Percentiles rank a stretch among this genome's conserved stretches.
Conservation (phyloP, 1,284 basidiomycete genomes). For the Coniferiporia sulphurascens region DNA sequence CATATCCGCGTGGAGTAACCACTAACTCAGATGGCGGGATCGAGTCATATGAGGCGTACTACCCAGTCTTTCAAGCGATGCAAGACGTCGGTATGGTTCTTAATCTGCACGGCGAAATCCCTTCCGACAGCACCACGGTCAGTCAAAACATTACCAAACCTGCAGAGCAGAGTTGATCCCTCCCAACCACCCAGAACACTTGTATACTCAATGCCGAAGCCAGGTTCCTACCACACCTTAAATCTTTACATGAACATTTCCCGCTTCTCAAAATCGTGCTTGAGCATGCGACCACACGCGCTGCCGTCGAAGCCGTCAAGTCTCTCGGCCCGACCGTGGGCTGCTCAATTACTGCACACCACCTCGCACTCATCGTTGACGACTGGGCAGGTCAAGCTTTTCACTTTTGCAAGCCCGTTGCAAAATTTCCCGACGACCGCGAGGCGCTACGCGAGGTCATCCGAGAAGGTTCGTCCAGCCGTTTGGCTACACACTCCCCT, state of each 20-base stretch:
- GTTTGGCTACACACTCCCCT: too few relatives aligned
- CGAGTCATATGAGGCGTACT: slow-evolving; percentile 93
- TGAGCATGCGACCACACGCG: slow-evolving; percentile 97
- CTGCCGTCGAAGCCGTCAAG: slow-evolving; percentile 90
- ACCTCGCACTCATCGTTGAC: slow-evolving; percentile 92
- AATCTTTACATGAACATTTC: slow-evolving; percentile 79
- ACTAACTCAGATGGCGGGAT: slow-evolving; percentile 97
- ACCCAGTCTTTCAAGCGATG: slow-evolving; percentile 94
- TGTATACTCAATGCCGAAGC: slow-evolving; percentile 95
- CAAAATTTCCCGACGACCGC: slow-evolving; percentile 93
- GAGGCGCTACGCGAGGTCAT: slow-evolving; percentile 81
- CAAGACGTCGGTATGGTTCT: slow-evolving; percentile 90
- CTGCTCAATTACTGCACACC: slow-evolving; percentile 97
- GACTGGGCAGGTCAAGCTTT: slow-evolving; percentile 96
- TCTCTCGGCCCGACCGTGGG: slow-evolving; percentile 84
- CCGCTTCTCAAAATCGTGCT: slow-evolving; percentile 95
- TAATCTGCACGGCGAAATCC: slow-evolving; percentile 96
- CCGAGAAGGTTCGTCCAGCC: slow-evolving; percentile 53
- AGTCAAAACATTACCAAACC: slow-evolving; percentile 26
- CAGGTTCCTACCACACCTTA: slow-evolving; percentile 85
- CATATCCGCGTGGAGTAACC: slow-evolving; percentile 96
- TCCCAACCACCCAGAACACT: slow-evolving; percentile 57
- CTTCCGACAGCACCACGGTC: slow-evolving; percentile 79
- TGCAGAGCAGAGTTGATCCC: slow-evolving; percentile 7
- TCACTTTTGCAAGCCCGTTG: slow-evolving; percentile 98